Conservation (phyloP, 352 stramenopile genomes). For the Phytophthora nicotianae region DNA sequence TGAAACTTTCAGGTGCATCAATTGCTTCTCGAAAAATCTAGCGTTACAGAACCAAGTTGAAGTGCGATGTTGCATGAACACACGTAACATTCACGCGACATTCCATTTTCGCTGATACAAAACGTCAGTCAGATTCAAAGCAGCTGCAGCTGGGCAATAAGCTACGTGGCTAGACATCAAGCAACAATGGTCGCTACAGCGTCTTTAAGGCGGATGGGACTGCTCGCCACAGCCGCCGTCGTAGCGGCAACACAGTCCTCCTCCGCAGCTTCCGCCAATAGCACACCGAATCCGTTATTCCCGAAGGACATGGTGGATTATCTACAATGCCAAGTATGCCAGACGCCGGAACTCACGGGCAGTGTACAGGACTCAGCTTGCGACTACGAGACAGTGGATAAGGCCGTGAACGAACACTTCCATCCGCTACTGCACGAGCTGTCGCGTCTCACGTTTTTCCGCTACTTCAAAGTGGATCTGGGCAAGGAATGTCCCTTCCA, state of each 20-base stretch:
- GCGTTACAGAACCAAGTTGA: slow-evolving; percentile 14
- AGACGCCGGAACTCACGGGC: slow-evolving; percentile 79
- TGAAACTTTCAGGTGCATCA: not conserved
- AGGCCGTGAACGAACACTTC: slow-evolving; percentile 81
- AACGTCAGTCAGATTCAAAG: not conserved
- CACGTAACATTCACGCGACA: slow-evolving; percentile 21
- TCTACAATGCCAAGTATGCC: slow-evolving; percentile 81
- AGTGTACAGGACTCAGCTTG: slow-evolving; percentile 86
- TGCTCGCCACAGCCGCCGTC: slow-evolving; percentile 10
- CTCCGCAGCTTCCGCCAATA: slow-evolving; percentile 5
- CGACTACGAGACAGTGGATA: slow-evolving; percentile 87
- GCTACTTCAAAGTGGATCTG: slow-evolving; percentile 94
- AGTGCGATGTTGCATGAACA: slow-evolving; percentile 21
- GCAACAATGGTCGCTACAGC: slow-evolving; percentile 13
- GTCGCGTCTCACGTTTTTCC: slow-evolving; percentile 89
- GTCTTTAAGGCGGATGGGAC: slow-evolving; percentile 5
- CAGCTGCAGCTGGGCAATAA: slow-evolving; percentile 2
- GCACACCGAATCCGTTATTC: slow-evolving; percentile 29
- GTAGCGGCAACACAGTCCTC: slow-evolving; percentile 8
- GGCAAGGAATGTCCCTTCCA: slow-evolving; percentile 85
- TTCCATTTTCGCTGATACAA: not conserved
- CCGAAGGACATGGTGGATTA: slow-evolving; percentile 77
- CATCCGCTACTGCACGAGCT: slow-evolving; percentile 82
- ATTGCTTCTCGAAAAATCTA: slow-evolving; percentile 29
- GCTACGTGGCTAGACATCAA: slow-evolving; percentile 21